Base-by-base conservation (phyloP, 768 basidiomycete species). In the Phanerochaete sordida region DNA sequence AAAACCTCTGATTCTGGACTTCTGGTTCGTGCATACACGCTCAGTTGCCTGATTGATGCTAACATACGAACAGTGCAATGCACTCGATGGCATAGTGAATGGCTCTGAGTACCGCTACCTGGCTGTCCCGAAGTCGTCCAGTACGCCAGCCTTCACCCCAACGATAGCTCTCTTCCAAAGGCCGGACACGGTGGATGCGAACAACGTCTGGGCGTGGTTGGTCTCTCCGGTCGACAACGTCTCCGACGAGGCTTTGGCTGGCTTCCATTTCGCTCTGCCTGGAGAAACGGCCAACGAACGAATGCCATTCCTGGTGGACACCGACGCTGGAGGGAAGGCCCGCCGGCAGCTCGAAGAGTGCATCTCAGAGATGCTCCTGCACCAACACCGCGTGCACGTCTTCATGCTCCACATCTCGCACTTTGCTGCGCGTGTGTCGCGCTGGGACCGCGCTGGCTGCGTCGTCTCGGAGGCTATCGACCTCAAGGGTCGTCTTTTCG, bases 401-500 rank as follows among this genome's bases (percentile, higher is more conserved):
- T 56, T 56, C 54, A 26, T 35, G 23, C 6, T 46, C 23, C 28
- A 44, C 54, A 24, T 56, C 54, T 15, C 27, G 13, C n/a, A n/a
- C 12, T n/a, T 11, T 9, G 6, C n/a, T 16, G 58, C 52, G 2
- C 59, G 59, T 3, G 8, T 60, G 21, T 46, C 45, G 5, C 53
- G 59, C n/a, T 60, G 59, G 59, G 59, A 60, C 24, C 51, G 33
- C 3, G 51, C 30, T 13, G 51, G 51, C 23, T 31, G 30, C 6
- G 21, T 52, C 30, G 51, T 52, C 31, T 19, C 51, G 2, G 51
- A 35, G 21, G 30, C 51, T 23, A 35, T 52, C 30, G 51, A 52
- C 21, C 33, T 52, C 16, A 3, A 1, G 11, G 1, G n/a, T 13
- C 11, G 23, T 5, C 51, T 30, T 12, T 26, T 11, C 13, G 13